These are phyloP conservation scores for Castanea mollissima DNA, from an alignment of 306 rosid species.

Conservation along the genomic window DNA sequence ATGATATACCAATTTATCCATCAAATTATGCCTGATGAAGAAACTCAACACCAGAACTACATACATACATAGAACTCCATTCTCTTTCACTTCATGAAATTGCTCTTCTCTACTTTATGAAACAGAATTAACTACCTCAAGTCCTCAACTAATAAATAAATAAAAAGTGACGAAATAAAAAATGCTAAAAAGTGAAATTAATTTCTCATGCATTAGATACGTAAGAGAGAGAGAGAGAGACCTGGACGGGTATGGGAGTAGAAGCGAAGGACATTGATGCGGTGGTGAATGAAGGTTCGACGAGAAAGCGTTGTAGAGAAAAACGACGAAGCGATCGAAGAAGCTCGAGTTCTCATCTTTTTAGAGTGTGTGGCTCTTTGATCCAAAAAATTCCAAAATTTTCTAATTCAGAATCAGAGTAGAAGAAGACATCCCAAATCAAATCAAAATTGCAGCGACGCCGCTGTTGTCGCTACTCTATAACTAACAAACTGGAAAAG, in stretches of 20 bases:
- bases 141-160: too few relatives aligned
- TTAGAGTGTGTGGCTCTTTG: too few relatives aligned
- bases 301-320: conserved; percentile 29
- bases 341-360: conserved; percentile 42
- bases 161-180: neutral
- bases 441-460: neutral
- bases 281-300: conserved; percentile 12
- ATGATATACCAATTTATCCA: neutral
- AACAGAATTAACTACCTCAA: too few relatives aligned
- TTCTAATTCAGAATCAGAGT: neutral
- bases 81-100: neutral
- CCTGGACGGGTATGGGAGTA: conserved; percentile 42
- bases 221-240: conserved; percentile 17
- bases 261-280: conserved; percentile 43
- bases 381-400: too few relatives aligned
- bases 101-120: neutral
- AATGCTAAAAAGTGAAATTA: neutral
- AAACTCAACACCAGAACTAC: neutral
- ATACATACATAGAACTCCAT: neutral
- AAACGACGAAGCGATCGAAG: conserved; percentile 29
- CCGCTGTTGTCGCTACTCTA: neutral
- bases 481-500: neutral
- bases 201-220: neutral
- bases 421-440: neutral
- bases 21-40: neutral